Conservation (phyloP, 2,329 filamentous ascomycete genomes). For the Arthrobotrys conoides region DNA sequence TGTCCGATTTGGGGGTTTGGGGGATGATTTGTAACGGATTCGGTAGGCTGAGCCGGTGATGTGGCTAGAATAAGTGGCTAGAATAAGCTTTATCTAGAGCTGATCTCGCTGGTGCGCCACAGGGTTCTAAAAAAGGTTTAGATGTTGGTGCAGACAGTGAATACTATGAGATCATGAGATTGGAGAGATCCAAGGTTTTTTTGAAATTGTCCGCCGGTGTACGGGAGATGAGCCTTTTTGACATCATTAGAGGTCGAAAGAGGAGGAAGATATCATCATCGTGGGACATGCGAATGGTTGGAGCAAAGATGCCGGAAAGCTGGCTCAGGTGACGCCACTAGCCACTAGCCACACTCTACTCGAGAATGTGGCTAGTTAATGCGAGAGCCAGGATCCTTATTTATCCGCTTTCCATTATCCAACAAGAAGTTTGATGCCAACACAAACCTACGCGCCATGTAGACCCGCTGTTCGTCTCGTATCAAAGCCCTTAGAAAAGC, state of each 20-base stretch:
- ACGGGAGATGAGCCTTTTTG: slow-evolving; percentile 5
- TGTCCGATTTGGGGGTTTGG: slow-evolving; percentile 23
- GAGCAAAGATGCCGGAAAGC: background rate
- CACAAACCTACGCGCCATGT: no score
- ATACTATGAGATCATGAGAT: slow-evolving; percentile 20
- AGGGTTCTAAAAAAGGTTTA: slow-evolving; percentile 13
- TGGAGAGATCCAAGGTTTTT: slow-evolving; percentile 4
- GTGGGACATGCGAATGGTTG: background rate
- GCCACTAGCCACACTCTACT: background rate
- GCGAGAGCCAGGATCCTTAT: background rate
- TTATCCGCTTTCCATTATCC: background rate
- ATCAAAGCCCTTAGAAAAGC: no score
- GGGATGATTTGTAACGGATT: slow-evolving; percentile 39
- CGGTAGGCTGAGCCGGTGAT: slow-evolving; percentile 46
- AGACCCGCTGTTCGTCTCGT: no score
- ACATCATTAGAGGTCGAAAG: slow-evolving; percentile 22
- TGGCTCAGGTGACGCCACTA: background rate
- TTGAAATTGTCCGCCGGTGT: slow-evolving; percentile 17
- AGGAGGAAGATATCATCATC: slow-evolving; percentile 2
- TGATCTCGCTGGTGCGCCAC: slow-evolving; percentile 12
- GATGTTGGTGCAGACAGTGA: background rate
- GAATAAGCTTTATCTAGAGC: background rate
- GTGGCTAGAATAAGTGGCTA: slow-evolving; percentile 46
- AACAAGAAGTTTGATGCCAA: background rate
- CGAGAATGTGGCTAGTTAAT: background rate